Evolutionary conservation across 177 flowering plant genomes (phyloP).

Genomic region (Vitis hybrid): DNA sequence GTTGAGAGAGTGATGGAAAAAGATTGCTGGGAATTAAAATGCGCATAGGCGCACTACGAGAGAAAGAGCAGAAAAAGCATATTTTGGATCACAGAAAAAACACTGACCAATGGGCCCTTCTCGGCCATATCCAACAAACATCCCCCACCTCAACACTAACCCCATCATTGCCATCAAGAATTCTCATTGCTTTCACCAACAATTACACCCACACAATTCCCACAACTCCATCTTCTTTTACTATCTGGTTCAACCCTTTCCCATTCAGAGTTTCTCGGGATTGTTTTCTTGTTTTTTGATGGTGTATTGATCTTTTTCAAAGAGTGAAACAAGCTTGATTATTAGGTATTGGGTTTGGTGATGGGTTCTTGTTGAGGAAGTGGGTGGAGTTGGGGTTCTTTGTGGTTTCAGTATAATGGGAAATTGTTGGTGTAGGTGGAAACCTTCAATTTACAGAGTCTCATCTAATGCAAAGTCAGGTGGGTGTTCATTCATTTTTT

Average conservation of each 20-base stretch:
- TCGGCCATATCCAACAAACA: constrained; percentile 24
- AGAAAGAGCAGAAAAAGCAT: constrained; percentile 1
- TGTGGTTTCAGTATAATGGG: constrained; percentile 50
- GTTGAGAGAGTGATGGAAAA: not conserved
- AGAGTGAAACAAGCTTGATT: not conserved
- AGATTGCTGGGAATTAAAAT: constrained; percentile 9
- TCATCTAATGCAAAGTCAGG: constrained; percentile 74
- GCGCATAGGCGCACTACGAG: constrained; percentile 13
- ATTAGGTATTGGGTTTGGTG: constrained; percentile 7
- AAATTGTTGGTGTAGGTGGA: constrained; percentile 60
- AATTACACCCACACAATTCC: constrained; percentile 4
- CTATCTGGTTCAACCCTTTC: constrained; percentile 1
- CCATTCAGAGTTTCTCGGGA: not conserved
- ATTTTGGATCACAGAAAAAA: constrained; percentile 1
- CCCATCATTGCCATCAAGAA: constrained; percentile 28
- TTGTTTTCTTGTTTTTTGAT: not conserved
- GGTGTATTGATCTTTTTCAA: not conserved
- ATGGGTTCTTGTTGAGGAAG: constrained; percentile 22
- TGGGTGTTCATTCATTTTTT: constrained; percentile 11
- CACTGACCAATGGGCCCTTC: constrained; percentile 21
- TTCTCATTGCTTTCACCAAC: constrained; percentile 4
- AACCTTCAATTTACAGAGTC: constrained; percentile 53
- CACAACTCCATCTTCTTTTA: constrained; percentile 2
- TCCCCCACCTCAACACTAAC: constrained; percentile 18
- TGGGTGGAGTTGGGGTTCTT: constrained; percentile 12